Conservation (phyloP, 202 grass and related monocot species). For the Bolboschoenoplectus hybrid region DNA sequence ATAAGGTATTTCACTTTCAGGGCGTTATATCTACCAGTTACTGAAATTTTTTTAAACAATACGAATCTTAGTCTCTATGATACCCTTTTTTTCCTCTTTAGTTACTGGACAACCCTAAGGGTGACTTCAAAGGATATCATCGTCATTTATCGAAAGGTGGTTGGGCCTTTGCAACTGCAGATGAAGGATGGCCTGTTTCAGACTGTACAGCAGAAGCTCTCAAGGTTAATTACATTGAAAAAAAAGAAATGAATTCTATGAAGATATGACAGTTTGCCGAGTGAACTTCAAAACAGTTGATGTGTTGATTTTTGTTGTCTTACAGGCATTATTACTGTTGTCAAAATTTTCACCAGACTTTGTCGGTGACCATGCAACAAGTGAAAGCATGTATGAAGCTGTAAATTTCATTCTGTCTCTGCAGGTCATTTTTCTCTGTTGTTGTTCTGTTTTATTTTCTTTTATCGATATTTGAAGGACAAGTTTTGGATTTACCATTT, state of each 20-base stretch:
- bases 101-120: slow-evolving; percentile 63
- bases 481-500: background rate
- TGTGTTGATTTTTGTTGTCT: slow-evolving; percentile 28
- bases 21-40: background rate
- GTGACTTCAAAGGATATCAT: slow-evolving; percentile 58
- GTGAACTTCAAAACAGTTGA: background rate
- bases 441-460: background rate
- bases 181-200: slow-evolving; percentile 74
- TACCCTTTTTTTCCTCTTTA: slow-evolving; percentile 38
- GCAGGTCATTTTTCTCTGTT: slow-evolving; percentile 49
- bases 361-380: slow-evolving; percentile 55
- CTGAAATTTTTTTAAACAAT: background rate
- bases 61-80: background rate
- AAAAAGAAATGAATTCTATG: slow-evolving; percentile 2
- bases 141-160: slow-evolving; percentile 74
- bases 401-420: slow-evolving; percentile 68
- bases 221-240: slow-evolving; percentile 48
- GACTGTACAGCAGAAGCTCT: slow-evolving; percentile 89
- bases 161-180: slow-evolving; percentile 70
- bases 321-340: slow-evolving; percentile 68
- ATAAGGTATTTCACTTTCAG: slow-evolving; percentile 19
- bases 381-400: slow-evolving; percentile 47
- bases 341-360: slow-evolving; percentile 54
- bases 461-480: background rate
- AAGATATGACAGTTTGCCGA: background rate